phyloP scores from a whole-genome alignment of 2,329 filamentous ascomycete species.

The Tympanopsis confertula region DNA sequence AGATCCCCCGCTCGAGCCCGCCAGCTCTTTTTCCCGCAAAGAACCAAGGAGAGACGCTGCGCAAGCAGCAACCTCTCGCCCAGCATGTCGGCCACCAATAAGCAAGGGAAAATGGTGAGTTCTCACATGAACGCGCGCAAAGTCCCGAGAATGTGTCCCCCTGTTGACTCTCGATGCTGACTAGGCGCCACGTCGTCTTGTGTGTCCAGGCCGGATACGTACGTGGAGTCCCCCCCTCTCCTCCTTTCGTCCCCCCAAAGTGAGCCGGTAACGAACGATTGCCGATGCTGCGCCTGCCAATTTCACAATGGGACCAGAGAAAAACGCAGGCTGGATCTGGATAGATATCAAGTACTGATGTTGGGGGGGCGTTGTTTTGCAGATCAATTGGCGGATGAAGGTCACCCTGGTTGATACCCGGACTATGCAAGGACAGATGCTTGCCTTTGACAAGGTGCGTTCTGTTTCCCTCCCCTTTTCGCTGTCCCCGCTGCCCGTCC shows the following conservation, averaged over 20 bases:
- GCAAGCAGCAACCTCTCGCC: too few relatives aligned
- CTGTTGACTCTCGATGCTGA: constrained; percentile 48
- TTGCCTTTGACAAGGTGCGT: constrained; percentile 88
- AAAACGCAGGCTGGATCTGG: too few relatives aligned
- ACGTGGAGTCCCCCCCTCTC: constrained; percentile 24
- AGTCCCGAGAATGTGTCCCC: constrained; percentile 26
- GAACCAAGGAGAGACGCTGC: too few relatives aligned
- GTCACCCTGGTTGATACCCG: constrained; percentile 89
- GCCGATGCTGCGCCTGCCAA: too few relatives aligned
- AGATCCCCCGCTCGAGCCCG: too few relatives aligned
- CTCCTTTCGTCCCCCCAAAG: not conserved
- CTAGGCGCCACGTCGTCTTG: constrained; percentile 26
- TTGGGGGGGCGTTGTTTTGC: constrained; percentile 8
- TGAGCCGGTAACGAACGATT: not conserved
- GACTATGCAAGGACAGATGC: constrained; percentile 95
- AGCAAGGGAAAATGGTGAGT: constrained; percentile 99
- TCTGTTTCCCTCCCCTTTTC: constrained; percentile 3
- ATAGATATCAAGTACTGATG: too few relatives aligned
- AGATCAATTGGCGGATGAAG: constrained; percentile 99
- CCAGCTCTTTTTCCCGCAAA: too few relatives aligned
- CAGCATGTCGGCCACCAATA: constrained; percentile 52
- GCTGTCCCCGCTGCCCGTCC: constrained; percentile 3
- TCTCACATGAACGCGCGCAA: constrained; percentile 14
- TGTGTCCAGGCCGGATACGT: constrained; percentile 57
- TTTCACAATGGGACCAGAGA: too few relatives aligned